Conservation (phyloP, 129 eudicot genomes). For the Chrysanthemum makinoi region DNA sequence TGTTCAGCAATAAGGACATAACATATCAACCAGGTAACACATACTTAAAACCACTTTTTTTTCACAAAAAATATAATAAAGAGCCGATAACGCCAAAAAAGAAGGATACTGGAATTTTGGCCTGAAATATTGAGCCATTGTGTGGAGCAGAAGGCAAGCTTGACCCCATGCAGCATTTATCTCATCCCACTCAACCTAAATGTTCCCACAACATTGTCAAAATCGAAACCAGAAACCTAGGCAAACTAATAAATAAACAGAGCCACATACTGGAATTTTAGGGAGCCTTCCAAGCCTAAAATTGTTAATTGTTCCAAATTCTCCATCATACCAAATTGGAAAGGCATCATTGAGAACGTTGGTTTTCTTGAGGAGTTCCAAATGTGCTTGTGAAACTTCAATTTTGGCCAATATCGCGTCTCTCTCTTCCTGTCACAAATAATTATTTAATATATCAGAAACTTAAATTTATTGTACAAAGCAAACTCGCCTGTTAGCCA, state of each 20-base stretch:
- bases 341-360: constrained; percentile 96
- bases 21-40: constrained; percentile 12
- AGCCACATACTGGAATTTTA: constrained; percentile 57
- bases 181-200: constrained; percentile 94
- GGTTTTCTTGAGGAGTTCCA: constrained; percentile 76
- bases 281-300: constrained; percentile 96
- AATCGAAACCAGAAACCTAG: constrained; percentile 6
- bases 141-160: constrained; percentile 95
- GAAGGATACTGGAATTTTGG: constrained; percentile 94
- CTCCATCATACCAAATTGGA: constrained; percentile 88
- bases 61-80: constrained; percentile 2
- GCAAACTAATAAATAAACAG: constrained; percentile 1
- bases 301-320: constrained; percentile 95
- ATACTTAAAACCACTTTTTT: background rate
- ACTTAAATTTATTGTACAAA: background rate
- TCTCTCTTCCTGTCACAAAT: constrained; percentile 74
- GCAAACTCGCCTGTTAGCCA: background rate
- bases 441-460: constrained; percentile 12
- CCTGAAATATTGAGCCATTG: constrained; percentile 90
- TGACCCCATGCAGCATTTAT: constrained; percentile 99
- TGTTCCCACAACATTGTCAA: constrained; percentile 8
- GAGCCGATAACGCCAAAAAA: background rate
- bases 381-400: constrained; percentile 96
- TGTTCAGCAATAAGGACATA: constrained; percentile 37
- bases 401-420: constrained; percentile 88